These are phyloP conservation scores for Russula abietina DNA, from an alignment of 768 basidiomycete genomes.

Conservation along the genomic window DNA sequence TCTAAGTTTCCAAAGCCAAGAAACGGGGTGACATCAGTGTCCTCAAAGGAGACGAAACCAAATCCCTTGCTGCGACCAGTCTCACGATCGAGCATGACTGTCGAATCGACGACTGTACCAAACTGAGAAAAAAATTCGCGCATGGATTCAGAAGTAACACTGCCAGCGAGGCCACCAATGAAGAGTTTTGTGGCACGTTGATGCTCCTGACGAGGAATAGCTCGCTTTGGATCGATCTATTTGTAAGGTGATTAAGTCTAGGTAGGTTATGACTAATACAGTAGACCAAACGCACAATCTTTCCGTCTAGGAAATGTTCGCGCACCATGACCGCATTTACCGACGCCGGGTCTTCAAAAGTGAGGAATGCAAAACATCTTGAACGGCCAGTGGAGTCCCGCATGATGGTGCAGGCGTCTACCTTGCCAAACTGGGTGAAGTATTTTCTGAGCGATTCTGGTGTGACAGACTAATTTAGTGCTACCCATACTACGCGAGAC, in stretches of 20 bases:
- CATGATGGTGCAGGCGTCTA: slow-evolving; percentile 97
- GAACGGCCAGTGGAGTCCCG: slow-evolving; percentile 90
- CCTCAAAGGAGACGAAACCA: slow-evolving; percentile 92
- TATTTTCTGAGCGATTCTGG: slow-evolving; percentile 72
- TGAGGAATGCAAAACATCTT: slow-evolving; percentile 94
- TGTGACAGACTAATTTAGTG: slow-evolving; percentile 33
- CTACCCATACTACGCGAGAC: slow-evolving; percentile 34
- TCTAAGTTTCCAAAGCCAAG: slow-evolving; percentile 79
- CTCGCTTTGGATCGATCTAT: slow-evolving; percentile 97
- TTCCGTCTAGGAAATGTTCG: slow-evolving; percentile 91
- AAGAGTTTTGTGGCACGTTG: slow-evolving; percentile 89
- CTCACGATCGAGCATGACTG: slow-evolving; percentile 96
- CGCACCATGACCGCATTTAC: slow-evolving; percentile 93
- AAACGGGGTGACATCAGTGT: slow-evolving; percentile 78
- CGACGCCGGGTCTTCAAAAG: slow-evolving; percentile 83
- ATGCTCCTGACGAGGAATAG: slow-evolving; percentile 93
- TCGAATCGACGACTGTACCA: slow-evolving; percentile 92
- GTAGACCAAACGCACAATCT: slow-evolving; percentile 59
- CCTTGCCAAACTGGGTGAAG: slow-evolving; percentile 90
- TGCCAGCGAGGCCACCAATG: slow-evolving; percentile 86
- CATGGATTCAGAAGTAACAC: slow-evolving; percentile 89
- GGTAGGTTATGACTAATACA: neutral
- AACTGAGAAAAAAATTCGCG: slow-evolving; percentile 88
- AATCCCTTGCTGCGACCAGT: slow-evolving; percentile 92
- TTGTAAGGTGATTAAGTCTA: slow-evolving; percentile 6